Conservation (phyloP, 2,329 filamentous ascomycete genomes). For the Emmonsiellopsis sp. region DNA sequence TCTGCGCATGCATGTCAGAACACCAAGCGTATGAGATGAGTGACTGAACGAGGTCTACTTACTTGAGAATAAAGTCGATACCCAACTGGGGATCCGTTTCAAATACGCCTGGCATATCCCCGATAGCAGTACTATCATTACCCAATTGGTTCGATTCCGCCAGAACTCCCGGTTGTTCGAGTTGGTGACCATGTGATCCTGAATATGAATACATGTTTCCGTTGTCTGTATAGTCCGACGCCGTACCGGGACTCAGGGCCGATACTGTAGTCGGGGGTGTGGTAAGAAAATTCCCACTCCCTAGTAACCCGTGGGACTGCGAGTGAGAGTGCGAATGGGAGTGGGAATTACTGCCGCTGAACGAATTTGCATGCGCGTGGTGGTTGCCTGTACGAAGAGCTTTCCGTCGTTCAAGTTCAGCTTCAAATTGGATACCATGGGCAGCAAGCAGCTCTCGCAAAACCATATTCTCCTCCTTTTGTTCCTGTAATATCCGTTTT, state of each 20-base stretch:
- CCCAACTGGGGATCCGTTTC: conserved; percentile 38
- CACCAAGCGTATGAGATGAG: no score
- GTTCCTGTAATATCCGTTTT: conserved; percentile 62
- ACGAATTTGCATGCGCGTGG: conserved; percentile 30
- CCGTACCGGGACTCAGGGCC: conserved; percentile 21
- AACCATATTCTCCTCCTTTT: conserved; percentile 69
- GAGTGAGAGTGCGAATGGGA: conserved; percentile 18
- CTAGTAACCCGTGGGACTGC: conserved; percentile 10
- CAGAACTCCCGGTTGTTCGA: background rate
- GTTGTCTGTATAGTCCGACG: conserved; percentile 8
- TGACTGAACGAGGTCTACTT: conserved; percentile 13
- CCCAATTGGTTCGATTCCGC: conserved; percentile 10
- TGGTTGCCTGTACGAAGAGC: conserved; percentile 15
- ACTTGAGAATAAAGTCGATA: conserved; percentile 40
- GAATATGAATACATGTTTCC: conserved; percentile 20
- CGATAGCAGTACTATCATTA: conserved; percentile 15
- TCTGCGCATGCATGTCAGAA: conserved; percentile 7
- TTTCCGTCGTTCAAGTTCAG: conserved; percentile 32
- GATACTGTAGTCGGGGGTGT: conserved; percentile 24
- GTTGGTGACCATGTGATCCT: conserved; percentile 13
- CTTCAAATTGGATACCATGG: conserved; percentile 50
- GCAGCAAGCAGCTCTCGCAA: conserved; percentile 54
- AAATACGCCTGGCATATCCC: conserved; percentile 28
- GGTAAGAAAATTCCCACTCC: conserved; percentile 18
- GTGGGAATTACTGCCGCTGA: conserved; percentile 28